Evolutionary conservation across 2,329 filamentous ascomycete species (phyloP), one percentile per base, ranked within the genome.

Genomic region (Penicillium sp.): DNA sequence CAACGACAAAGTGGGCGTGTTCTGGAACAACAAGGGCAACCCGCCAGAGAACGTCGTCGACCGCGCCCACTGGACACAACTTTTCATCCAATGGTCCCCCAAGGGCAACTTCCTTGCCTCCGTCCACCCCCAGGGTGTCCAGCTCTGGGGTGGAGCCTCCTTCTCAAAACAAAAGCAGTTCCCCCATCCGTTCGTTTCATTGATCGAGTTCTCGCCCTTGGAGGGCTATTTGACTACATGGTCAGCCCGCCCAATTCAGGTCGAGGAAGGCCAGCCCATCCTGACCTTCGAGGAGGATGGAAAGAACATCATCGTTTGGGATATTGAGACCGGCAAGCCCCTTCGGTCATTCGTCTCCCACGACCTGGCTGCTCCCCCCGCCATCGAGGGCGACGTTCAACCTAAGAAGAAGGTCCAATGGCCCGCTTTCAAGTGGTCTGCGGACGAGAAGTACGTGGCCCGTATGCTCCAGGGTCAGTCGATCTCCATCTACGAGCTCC

Each of bases 261-360:
- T 99, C 51, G 89, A 94, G 53, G 94, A 97, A 63, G 86, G 89
- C 59, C 88, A 95, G 72, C 87, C 89, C 2, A 79, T 88, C n/a
- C 81, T 96, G 45, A 86, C 89, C 3, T 79, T 91, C 54, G 94
- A 97, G 67, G 94, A 99, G 68, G 92, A 99, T 65, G 94, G 94
- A 74, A 97, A 97, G 81, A 96, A 97, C 81, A 97, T 97, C 74
- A 88, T 99, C 68, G 92, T 99, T 68, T 99, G 94, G 94, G 92
- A 97, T 68, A 87, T 97, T 56, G 88, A 89, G 46, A 94, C 92
- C 9, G 86, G 85, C 64, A 89, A 92, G 72, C 90, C 92, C 50
- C 81, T 99, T 45, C 89, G 94, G 58, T 97, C 94, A 0, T 99
- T 99, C 69, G 86, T 90, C 57, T 95, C 92, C 63, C 82, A 96